Base-by-base conservation (phyloP, 2,329 filamentous ascomycete species). In the Penicillium sp. region DNA sequence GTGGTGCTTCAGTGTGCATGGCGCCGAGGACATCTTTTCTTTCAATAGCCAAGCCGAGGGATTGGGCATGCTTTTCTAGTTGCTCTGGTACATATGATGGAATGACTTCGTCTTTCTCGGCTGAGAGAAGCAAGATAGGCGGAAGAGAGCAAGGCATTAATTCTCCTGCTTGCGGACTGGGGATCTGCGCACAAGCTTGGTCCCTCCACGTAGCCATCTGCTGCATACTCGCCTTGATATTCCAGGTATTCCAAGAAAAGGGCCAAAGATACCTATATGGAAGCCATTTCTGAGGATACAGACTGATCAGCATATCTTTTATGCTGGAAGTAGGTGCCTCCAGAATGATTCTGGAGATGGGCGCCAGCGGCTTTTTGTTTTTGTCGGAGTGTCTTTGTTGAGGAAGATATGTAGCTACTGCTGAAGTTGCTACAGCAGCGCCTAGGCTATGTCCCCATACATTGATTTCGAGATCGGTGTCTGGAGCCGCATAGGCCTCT, bases 391-490 rank as follows among this genome's bases (percentile, higher is more conserved):
- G 19, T n/a, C 3, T 16, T 23, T 11, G 19, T 3, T 48, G 30
- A 1, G 56, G 50, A 77, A 75, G 57, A 71, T 77, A 70, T 27
- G 61, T 64, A 2, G 75, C 79, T 13, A 83, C 80, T 2, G 86
- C 79, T 47, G 82, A 84, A 14, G 84, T 85, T 11, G 86, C 88
- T 39, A 92, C 82, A 1, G 86, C 89, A 26, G 85, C 83, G 1
- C 90, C 89, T 50, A 92, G 84, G 59, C 86, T 90, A 69, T 92
- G 89, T 0, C 89, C 89, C 88, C 89, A 92, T 10, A 92, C 72
- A 1, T 91, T 65, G 1, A 90, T 56, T 30, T 62, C 59, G 1
- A 68, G 59, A 32, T 67, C 51, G 1, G 47, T 61, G 13, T 59
- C 40, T n/a, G 57, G 57, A 4, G 55, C 19, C 0, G 47, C 19